Evolutionary conservation across 106 monocot species (phyloP), one percentile per base, ranked within the genome.

Genomic region (Hemerocallis citrina): DNA sequence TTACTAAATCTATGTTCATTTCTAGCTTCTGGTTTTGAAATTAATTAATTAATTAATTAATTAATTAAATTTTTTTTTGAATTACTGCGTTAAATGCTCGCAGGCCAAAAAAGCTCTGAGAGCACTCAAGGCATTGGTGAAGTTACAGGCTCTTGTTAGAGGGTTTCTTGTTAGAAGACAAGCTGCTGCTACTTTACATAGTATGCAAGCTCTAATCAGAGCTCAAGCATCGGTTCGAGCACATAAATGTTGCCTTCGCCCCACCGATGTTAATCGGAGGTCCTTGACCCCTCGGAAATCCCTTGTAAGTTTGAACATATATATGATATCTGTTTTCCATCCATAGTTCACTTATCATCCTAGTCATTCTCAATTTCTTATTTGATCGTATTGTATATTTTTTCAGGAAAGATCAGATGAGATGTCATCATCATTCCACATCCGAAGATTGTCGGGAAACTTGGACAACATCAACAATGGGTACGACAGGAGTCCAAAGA

Each of bases 41-140:
- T n/a, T n/a, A n/a, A n/a, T n/a, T n/a, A n/a, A n/a, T n/a, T n/a
- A n/a, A n/a, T n/a, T n/a, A n/a, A n/a, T n/a, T n/a, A n/a, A n/a
- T n/a, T n/a, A n/a, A n/a, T n/a, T n/a, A n/a, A n/a, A n/a, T n/a
- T n/a, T n/a, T n/a, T n/a, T n/a, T n/a, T n/a, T n/a, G n/a, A n/a
- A n/a, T n/a, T n/a, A n/a, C n/a, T n/a, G n/a, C n/a, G n/a, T n/a
- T n/a, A n/a, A n/a, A n/a, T n/a, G n/a, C n/a, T n/a, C n/a, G 38
- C 54, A 95, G 94, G 94, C 94, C 16, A 82, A 78, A 74, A 95
- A 86, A 59, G 94, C 94, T 58, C 73, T 89, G 7, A 62, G 86
- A 11, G 89, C 89, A 10, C 83, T 95, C 12, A 86, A 74, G 61
- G 77, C 85, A 10, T 68, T 94, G 22, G 93, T 94, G 19, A 94